phyloP scores from a whole-genome alignment of 108 stramenopile genomes.

The Nitzschia putrida region DNA sequence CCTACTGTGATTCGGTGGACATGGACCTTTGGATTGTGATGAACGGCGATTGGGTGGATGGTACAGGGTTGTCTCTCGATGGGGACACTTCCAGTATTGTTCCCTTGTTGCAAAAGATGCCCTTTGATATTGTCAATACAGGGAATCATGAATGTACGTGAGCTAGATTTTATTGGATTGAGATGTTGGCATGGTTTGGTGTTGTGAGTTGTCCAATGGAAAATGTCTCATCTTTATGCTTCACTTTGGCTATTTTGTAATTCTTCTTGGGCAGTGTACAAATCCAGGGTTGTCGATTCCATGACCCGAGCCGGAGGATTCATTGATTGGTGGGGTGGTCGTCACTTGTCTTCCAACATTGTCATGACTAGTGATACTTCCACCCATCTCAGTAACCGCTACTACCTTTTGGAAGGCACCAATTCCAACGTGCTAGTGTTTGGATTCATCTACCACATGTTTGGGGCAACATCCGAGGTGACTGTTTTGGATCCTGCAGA shows the following conservation, averaged over 20 bases:
- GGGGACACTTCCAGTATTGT: constrained; percentile 45
- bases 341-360: constrained; percentile 74
- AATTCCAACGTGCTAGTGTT: constrained; percentile 55
- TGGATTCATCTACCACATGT: constrained; percentile 82
- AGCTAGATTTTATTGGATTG: no score
- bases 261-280: constrained; percentile 31
- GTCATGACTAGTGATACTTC: constrained; percentile 16
- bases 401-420: constrained; percentile 56
- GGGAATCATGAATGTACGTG: constrained; percentile 73
- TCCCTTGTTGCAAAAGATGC: constrained; percentile 75
- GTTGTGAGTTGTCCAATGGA: no score
- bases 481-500: constrained; percentile 53
- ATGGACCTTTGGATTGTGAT: constrained; percentile 74
- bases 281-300: constrained; percentile 34
- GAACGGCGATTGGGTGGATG: constrained; percentile 57
- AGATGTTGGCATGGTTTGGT: no score
- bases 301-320: constrained; percentile 58
- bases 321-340: constrained; percentile 68
- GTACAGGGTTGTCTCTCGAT: constrained; percentile 49
- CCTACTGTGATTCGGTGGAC: constrained; percentile 15
- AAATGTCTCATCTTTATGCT: no score
- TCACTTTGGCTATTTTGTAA: no score
- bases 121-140: constrained; percentile 65
- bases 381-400: constrained; percentile 55
- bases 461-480: constrained; percentile 30